Evolutionary conservation across 306 rosid species (phyloP), one percentile per base, ranked within the genome.

Genomic region (Dryas alaskensis): DNA sequence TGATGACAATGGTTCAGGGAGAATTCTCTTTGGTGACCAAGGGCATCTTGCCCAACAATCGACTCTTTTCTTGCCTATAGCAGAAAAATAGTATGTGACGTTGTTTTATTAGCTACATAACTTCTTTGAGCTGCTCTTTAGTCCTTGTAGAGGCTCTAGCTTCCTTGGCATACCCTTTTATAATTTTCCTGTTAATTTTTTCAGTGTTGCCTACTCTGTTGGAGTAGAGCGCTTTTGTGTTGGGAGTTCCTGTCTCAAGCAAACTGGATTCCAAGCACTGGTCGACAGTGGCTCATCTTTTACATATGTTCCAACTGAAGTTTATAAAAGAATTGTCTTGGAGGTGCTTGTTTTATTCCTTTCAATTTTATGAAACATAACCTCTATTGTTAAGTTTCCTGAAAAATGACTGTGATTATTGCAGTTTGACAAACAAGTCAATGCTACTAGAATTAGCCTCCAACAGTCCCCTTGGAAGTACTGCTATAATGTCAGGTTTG

Each of bases 1-100:
- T 13, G 79, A 79, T 76, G 86, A 82, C 27, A 60, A 87, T 52
- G 86, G 73, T 74, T 84, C 84, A 14, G 96, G 96, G 70, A 89
- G 89, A 77, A 85, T 89, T 59, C 74, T 85, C 65, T 89, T 89
- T 74, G 96, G 92, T 4, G 89, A 87, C 75, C 77, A 82, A 77
- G 89, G 92, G 17, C 62, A 74, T 65, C 76, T 52, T 65, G 68
- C 81, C 65, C 92, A 85, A 77, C 85, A 78, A 60, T 81, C 75
- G 67, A 87, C 92, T 64, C 77, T 84, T 16, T 87, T 89, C 78
- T 66, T 87, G 82, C 86, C 77, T 19, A 4, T 57, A 6, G 40
- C 63, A 6, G 90, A 83, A 40, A 43, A 82, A 65, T 80, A 74
- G 92, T 89, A 87, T 65, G 88, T 53, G 39, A 49, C 60, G 14